Conservation (phyloP, 192 early-diverging fungal genomes). For the Linnemannia zychae region DNA sequence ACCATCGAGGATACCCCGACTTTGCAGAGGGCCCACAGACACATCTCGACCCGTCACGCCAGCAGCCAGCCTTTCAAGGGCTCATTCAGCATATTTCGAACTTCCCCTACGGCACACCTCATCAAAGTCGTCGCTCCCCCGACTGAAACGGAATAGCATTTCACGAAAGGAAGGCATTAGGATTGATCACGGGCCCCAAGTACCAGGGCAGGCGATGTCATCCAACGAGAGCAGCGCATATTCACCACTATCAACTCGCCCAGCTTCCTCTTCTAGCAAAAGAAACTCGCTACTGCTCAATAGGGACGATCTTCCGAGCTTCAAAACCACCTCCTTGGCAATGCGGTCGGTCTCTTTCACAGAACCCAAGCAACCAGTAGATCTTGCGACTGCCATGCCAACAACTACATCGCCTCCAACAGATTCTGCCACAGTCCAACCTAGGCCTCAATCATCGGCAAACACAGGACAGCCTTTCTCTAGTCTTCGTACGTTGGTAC, state of each 20-base stretch:
- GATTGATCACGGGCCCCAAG: background rate
- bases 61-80: constrained; percentile 29
- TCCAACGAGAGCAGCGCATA: constrained; percentile 9
- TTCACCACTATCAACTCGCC: constrained; percentile 14
- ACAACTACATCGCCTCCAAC: background rate
- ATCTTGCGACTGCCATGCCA: background rate
- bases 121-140: constrained; percentile 42
- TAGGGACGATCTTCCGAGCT: constrained; percentile 39
- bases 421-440: background rate
- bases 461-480: constrained; percentile 26
- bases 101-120: constrained; percentile 21
- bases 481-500: constrained; percentile 33
- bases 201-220: background rate
- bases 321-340: constrained; percentile 36
- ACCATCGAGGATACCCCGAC: constrained; percentile 40
- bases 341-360: constrained; percentile 39
- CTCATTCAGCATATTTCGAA: constrained; percentile 33
- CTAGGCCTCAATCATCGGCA: background rate
- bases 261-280: background rate
- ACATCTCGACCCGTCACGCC: constrained; percentile 32
- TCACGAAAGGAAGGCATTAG: constrained; percentile 7
- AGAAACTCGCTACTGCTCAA: constrained; percentile 16
- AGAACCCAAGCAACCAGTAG: constrained; percentile 2
- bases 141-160: constrained; percentile 32
- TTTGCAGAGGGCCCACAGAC: constrained; percentile 29